Base-by-base conservation (phyloP, 2,329 filamentous ascomycete genomes). In the Fusarium phyllophilum region DNA sequence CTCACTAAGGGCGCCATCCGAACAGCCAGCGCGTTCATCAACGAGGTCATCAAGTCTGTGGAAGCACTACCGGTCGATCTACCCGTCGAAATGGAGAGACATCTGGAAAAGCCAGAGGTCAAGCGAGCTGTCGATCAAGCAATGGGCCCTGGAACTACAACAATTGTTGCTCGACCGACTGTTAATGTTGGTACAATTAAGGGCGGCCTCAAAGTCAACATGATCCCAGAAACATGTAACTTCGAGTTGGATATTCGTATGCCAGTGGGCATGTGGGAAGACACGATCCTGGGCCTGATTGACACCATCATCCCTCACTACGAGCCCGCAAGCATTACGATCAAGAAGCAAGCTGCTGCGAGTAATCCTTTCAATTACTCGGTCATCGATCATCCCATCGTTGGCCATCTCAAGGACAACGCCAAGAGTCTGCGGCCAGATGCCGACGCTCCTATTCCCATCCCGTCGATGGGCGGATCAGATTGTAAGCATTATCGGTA, bases 401-500 rank as follows among this genome's bases (percentile, higher is more conserved):
- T 62, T 8, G 18, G 14, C 3, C 33, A n/a, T 36, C 55, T 65
- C 13, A 42, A 15, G 13, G 33, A 33, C 6, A 65, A 65, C 39
- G 45, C 56, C 20, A 26, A 61, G 38, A 26, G 41, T 5, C 38
- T 65, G 13, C 24, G 14, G 14, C 45, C 55, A 18, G 18, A 44
- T 3, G 24, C 10, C 2, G 38, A 51, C n/a, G 22, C 56, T 45
- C 45, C 62, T 20, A 12, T 65, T 15, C 55, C 62, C 1, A 61
- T 65, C 15, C 62, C 56, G 15, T 65, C 62, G 8, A 65, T 65
- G 62, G 56, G 62, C 6, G 56, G 12, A 11, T 45, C 62, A 22
- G 62, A 65, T 6, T 65, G 62, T 20, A 65, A 62, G 33, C 56
- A 65, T 52, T 65, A 52, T 33, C 46, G 56, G 2, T 62, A 65